Evolutionary conservation across 2,329 filamentous ascomycete genomes (phyloP).

Genomic region (Dactylella cylindrospora): DNA sequence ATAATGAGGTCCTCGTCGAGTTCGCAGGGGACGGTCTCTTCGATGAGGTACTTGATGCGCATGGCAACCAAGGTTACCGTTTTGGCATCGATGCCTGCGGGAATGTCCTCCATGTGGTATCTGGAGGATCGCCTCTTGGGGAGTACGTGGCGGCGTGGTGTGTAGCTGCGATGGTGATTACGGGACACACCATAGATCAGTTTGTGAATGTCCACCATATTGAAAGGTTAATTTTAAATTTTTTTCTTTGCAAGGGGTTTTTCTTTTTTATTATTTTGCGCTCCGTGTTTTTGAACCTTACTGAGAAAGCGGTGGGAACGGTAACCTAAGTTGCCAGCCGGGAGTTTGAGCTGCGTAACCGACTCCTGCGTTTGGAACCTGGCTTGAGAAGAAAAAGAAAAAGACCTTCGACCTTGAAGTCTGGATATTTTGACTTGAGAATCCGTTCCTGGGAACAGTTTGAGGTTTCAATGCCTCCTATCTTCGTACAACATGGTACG

Average conservation of each 20-base stretch:
- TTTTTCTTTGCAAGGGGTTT: too few relatives aligned
- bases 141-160: slow-evolving; percentile 23
- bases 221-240: slow-evolving; percentile 9
- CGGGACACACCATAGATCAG: slow-evolving; percentile 32
- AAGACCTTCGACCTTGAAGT: too few relatives aligned
- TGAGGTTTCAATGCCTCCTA: too few relatives aligned
- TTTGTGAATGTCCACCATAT: slow-evolving; percentile 42
- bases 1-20: slow-evolving; percentile 75
- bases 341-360: too few relatives aligned
- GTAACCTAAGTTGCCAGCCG: too few relatives aligned
- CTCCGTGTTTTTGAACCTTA: too few relatives aligned
- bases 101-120: slow-evolving; percentile 16
- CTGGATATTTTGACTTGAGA: too few relatives aligned
- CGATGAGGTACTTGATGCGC: slow-evolving; percentile 72
- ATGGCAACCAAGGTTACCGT: slow-evolving; percentile 89
- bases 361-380: too few relatives aligned
- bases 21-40: slow-evolving; percentile 87
- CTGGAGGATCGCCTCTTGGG: slow-evolving; percentile 1
- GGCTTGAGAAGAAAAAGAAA: too few relatives aligned
- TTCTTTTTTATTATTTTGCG: slow-evolving; percentile 2
- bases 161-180: slow-evolving; percentile 18
- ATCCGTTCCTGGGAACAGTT: too few relatives aligned
- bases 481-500: too few relatives aligned
- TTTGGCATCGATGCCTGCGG: slow-evolving; percentile 54
- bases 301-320: too few relatives aligned